Evolutionary conservation across 495 filamentous ascomycete species (phyloP), one percentile per base, ranked within the genome.

Genomic region (Pseudomonodictys pantanalensis): DNA sequence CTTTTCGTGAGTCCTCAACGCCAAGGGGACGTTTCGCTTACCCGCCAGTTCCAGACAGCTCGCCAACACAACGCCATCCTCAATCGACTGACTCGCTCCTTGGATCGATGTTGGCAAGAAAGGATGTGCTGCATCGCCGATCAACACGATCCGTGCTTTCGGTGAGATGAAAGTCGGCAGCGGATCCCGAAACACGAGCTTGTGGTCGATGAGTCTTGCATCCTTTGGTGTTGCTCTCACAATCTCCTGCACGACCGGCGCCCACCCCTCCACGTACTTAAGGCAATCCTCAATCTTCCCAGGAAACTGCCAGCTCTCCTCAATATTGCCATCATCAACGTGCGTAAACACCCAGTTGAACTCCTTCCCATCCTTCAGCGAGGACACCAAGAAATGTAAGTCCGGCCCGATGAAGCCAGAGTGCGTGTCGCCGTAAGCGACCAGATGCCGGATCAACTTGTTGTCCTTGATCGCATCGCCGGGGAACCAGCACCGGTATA

Each of bases 401-500:
- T 72, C 70, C n/a, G 68, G 70, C 11, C 70, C 70, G 2, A 72
- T 53, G 55, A 54, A 72, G 22, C 70, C 70, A 20, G 56, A 65
- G 44, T 68, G 68, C 23, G 52, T 55, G 46, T 71, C 69, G 39
- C 64, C 68, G 30, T 71, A 45, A 12, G 58, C 48, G 15, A 69
- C 68, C 15, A 72, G 55, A 59, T 68, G 56, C 17, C 49, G 54
- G 15, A 65, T 12, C 62, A 39, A 56, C 44, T 58, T 63, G 26
- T 71, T 58, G 22, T 54, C 45, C 18, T 63, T 59, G 23, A 72
- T 62, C 22, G 57, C 54, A 2, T 67, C 48, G 10, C 57, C 60
- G 15, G 54, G 28, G 46, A 72, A 67, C 69, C 68, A 71, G 7
- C 61, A 51, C 8, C 69, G 49, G 28, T 69, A 86, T 6, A 86